Evolutionary conservation across 2,329 filamentous ascomycete species (phyloP).

Genomic region (Phialemonium atrogriseum): DNA sequence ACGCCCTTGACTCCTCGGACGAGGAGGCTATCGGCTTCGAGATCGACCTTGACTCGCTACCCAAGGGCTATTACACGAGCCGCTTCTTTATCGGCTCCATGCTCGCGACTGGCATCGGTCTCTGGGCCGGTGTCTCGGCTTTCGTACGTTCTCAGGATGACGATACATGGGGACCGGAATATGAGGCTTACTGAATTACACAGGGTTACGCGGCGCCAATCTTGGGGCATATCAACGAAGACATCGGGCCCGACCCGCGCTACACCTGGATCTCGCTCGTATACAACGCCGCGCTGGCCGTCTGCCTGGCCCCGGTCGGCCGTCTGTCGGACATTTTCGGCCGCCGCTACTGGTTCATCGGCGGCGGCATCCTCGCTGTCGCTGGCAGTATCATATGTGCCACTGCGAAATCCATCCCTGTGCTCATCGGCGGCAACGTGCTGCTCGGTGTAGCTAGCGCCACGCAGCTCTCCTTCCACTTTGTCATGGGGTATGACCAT

Average conservation of each 20-base stretch:
- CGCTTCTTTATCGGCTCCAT: constrained; percentile 18
- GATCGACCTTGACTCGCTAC: constrained; percentile 11
- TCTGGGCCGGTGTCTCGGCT: not conserved
- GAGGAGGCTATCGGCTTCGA: no score
- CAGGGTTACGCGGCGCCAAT: constrained; percentile 2
- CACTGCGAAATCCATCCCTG: constrained; percentile 5
- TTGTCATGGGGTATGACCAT: constrained; percentile 9
- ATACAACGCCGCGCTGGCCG: constrained; percentile 18
- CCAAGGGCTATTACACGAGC: constrained; percentile 17
- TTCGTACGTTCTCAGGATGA: not conserved
- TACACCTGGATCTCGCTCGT: constrained; percentile 19
- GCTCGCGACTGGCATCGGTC: constrained; percentile 15
- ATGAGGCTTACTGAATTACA: not conserved
- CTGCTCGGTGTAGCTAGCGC: constrained; percentile 9
- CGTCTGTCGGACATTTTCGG: constrained; percentile 9
- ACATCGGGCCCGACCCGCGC: constrained; percentile 1
- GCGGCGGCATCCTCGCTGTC: constrained; percentile 7
- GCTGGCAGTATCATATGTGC: constrained; percentile 9
- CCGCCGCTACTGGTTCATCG: constrained; percentile 10
- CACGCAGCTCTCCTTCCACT: constrained; percentile 11
- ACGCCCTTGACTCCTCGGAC: no score
- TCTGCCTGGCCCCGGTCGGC: constrained; percentile 7
- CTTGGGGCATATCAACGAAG: constrained; percentile 1
- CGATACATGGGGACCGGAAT: no score
- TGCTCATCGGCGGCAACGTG: constrained; percentile 10